These are phyloP conservation scores for Geotrichum fermentans DNA, from an alignment of 1,139 yeast genomes.

Conservation along the genomic window DNA sequence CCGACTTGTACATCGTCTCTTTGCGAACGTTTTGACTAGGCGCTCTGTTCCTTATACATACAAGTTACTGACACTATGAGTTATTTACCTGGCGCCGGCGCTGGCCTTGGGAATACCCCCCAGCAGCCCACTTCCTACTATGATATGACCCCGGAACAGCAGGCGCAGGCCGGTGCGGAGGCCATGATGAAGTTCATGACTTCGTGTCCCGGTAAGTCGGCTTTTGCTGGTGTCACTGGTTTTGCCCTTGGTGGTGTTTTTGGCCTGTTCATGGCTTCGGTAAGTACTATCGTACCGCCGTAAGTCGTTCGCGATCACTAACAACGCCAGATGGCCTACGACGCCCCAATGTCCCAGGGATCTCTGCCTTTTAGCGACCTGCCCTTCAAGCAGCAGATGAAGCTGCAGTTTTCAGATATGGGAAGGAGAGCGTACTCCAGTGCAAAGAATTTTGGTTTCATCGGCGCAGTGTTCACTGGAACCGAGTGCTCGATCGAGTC, in stretches of 20 bases:
- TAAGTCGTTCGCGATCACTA: not conserved
- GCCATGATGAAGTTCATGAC: slow-evolving; percentile 80
- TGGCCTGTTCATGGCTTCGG: slow-evolving; percentile 94
- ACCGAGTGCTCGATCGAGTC: slow-evolving; percentile 85
- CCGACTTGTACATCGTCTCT: no score
- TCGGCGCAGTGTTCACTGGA: slow-evolving; percentile 90
- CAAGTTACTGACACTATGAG: no score
- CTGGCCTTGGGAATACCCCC: slow-evolving; percentile 13
- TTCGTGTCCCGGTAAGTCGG: slow-evolving; percentile 93
- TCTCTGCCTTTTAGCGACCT: slow-evolving; percentile 60
- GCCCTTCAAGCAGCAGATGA: slow-evolving; percentile 91
- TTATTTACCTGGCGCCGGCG: slow-evolving; percentile 20
- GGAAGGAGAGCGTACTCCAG: slow-evolving; percentile 77
- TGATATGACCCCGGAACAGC: slow-evolving; percentile 87
- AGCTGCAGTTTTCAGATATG: slow-evolving; percentile 87
- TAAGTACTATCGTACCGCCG: slow-evolving; percentile 34
- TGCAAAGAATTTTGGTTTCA: slow-evolving; percentile 92
- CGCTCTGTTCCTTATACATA: no score
- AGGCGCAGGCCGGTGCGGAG: slow-evolving; percentile 87
- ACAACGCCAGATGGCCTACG: slow-evolving; percentile 53
- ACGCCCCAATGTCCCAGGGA: slow-evolving; percentile 62
- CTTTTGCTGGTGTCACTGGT: slow-evolving; percentile 89
- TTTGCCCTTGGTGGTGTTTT: slow-evolving; percentile 94
- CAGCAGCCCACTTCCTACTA: slow-evolving; percentile 40
- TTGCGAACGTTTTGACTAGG: no score